Base-by-base conservation (phyloP, 306 rosid genomes). In the Cucurbita maxima region DNA sequence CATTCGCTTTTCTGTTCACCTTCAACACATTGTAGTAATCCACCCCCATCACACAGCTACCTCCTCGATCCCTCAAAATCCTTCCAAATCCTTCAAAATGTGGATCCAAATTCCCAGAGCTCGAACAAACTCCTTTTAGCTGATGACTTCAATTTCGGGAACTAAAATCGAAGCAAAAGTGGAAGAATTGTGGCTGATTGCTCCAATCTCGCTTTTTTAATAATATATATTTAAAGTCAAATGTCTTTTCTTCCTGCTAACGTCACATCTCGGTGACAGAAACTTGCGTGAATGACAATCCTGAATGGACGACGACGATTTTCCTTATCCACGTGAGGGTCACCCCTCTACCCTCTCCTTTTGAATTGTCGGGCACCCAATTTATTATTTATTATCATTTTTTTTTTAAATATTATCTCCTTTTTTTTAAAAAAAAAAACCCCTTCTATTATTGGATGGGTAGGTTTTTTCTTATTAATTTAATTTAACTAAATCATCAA, bases 1-100 rank as follows among this genome's bases (percentile, higher is more conserved):
- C 86, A 2, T 77, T 88, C 4, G 96, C 89, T 38, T 80, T 82
- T 8, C 79, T 81, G 14, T 79, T 90, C 79, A 92, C 88, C 74
- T 84, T 92, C 62, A 92, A 81, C 9, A 90, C 77, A 51, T 53
- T 81, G 83, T 92, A 92, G 87, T 88, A 92, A 48, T 92, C 91
- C 19, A 78, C 84, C 8, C 81, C 91, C 98, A 89, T 89, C n/a
- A 25, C 4, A 44, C 5, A 57, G 71, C 80, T 48, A 43, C 36
- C 67, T 40, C 76, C 30, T 25, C 54, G 25, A 36, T 79, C 68
- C 52, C 61, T 54, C 40, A 47, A 25, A 56, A 51, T 30, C 25
- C 6, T n/a, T 13, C 51, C 34, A 81, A 80, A 51, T 55, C 25
- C 6, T n/a, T 13, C 51, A 41, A 81, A 80, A 51, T 55, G 41